Percentiles rank a stretch among this genome's conserved stretches.
Conservation (phyloP, 805 yeast genomes). For the Wickerhamiella kurtzmanii region DNA sequence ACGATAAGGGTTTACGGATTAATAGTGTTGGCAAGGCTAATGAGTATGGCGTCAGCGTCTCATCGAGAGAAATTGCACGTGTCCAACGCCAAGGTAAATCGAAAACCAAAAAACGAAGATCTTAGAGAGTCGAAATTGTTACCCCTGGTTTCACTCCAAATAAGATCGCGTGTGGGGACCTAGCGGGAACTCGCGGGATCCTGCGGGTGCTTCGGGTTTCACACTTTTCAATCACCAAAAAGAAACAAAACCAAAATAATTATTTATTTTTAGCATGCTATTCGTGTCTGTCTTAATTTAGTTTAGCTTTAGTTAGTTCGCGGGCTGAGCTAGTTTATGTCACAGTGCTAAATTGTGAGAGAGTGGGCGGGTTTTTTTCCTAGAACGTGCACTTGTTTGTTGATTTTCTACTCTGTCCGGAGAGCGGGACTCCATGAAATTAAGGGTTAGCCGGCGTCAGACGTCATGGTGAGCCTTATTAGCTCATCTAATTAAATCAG, state of each 20-base stretch:
- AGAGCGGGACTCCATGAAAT: neutral
- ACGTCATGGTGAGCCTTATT: neutral
- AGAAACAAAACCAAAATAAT: neutral
- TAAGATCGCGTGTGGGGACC: no score
- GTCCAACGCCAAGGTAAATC: slow-evolving; percentile 4
- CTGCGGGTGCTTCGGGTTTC: no score
- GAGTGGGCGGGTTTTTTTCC: no score
- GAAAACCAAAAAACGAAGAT: neutral
- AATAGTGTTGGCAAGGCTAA: slow-evolving; percentile 19
- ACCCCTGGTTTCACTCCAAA: no score
- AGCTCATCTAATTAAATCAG: neutral
- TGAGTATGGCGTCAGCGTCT: slow-evolving; percentile 17
- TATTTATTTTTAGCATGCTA: neutral
- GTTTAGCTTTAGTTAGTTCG: neutral
- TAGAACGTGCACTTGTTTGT: neutral
- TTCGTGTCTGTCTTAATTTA: neutral
- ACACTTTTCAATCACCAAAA: no score
- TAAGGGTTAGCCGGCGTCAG: neutral
- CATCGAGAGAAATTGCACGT: slow-evolving; percentile 16
- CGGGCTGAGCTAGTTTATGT: no score
- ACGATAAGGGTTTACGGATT: slow-evolving; percentile 72
- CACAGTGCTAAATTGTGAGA: no score
- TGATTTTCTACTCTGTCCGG: neutral
- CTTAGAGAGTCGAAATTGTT: no score
- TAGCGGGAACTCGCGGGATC: no score